These are phyloP conservation scores for Fraxinus latifolia DNA, from an alignment of 305 asterid species.

Conservation along the genomic window DNA sequence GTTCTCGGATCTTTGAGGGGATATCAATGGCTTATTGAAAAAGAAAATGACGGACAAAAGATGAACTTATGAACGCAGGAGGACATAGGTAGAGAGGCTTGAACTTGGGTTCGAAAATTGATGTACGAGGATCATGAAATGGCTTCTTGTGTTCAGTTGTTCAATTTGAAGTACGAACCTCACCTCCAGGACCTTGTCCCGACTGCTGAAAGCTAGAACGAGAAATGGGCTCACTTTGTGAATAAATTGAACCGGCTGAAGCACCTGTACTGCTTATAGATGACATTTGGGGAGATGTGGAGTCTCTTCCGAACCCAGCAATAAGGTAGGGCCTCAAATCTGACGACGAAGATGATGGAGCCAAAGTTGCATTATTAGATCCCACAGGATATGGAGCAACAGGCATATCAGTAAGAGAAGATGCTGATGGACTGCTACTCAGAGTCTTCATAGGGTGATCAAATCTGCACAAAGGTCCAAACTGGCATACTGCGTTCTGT, in stretches of 20 bases:
- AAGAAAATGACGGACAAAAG: conserved; percentile 18
- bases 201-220: conserved; percentile 46
- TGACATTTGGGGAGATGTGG: conserved; percentile 54
- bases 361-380: conserved; percentile 58
- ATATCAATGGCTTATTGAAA: conserved; percentile 55
- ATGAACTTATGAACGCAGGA: conserved; percentile 30
- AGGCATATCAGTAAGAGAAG: conserved; percentile 81
- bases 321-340: conserved; percentile 59
- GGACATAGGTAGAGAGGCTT: conserved; percentile 35
- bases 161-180: conserved; percentile 52
- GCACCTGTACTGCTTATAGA: conserved; percentile 47
- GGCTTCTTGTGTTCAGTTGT: conserved; percentile 35
- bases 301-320: conserved; percentile 52
- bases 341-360: conserved; percentile 77
- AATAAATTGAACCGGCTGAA: conserved; percentile 41
- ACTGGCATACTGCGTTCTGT: conserved; percentile 77
- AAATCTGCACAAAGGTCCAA: conserved; percentile 78
- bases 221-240: conserved; percentile 43
- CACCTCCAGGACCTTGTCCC: conserved; percentile 45
- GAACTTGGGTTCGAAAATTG: conserved; percentile 32
- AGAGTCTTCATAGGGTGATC: conserved; percentile 76
- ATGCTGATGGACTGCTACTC: conserved; percentile 80
- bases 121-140: conserved; percentile 20
- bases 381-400: conserved; percentile 88
- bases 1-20: conserved; percentile 38